Base-by-base conservation (phyloP, 768 basidiomycete genomes). In the Agaricus sinodeliciosus region DNA sequence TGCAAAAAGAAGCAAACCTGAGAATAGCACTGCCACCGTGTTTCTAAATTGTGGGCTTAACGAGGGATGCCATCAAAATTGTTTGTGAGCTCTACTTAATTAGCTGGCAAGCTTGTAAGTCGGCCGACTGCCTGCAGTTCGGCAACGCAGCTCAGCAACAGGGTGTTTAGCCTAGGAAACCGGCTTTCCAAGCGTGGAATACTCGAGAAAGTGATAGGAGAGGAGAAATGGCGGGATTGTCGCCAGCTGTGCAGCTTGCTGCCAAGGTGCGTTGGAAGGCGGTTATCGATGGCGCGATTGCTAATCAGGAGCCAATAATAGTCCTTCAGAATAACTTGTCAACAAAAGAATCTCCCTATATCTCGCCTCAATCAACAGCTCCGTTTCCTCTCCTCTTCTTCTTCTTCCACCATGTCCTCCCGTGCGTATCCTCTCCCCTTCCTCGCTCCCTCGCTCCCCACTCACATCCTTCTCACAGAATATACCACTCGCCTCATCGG, bases 401-500 rank as follows among this genome's bases (percentile, higher is more conserved):
- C 62, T 56, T 55, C 58, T 48, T 56, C 43, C 48, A 31, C 58
- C 55, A 88, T 86, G 84, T 48, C 76, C 27, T 72, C 75, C 59
- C 75, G 84, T 83, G 55, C 54, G 80, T 45, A n/a, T 19, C 22
- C 22, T 22, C 22, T 22, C 3, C 1, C 43, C 49, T 57, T 49
- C 57, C 43, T 59, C 54, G 53, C 55, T 46, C 51, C 56, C 34
- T 59, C 37, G 55, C 58, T 42, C 59, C 41, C 55, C 54, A 58
- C 49, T 49, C 16, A 11, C 48, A 9, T 13, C 39, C 48, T 11
- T 43, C 26, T 36, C 51, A 13, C 65, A 89, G 88, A 78, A 59
- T 87, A 83, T 74, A 74, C 80, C 25, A 71, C 87, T 48, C 87
- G 91, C 66, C 76, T 86, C 74, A 77, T 94, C 68, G 90, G 87